Conservation (phyloP, 1,284 basidiomycete genomes). For the Austropuccinia psidii region DNA sequence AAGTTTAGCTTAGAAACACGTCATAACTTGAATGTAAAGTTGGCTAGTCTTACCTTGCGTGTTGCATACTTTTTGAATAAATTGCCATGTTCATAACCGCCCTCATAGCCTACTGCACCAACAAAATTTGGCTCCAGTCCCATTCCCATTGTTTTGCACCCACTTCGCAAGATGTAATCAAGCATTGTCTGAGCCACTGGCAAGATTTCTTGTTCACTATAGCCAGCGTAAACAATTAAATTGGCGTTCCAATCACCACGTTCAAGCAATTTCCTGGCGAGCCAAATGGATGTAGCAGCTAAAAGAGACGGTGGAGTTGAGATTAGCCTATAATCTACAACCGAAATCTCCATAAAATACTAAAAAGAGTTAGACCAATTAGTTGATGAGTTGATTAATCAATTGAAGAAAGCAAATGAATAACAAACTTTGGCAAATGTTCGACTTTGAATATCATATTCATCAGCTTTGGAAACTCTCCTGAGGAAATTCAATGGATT, state of each 20-base stretch:
- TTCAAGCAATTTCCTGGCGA: conserved; percentile 76
- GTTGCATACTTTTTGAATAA: conserved; percentile 33
- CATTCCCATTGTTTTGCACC: conserved; percentile 19
- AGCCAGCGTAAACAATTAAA: conserved; percentile 83
- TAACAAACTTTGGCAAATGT: conserved; percentile 67
- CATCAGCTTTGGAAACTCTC: conserved; percentile 89
- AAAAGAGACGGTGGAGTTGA: conserved; percentile 72
- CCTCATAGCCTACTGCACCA: conserved; percentile 12
- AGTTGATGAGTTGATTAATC: background rate
- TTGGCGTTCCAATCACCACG: conserved; percentile 80
- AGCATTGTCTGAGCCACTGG: conserved; percentile 88
- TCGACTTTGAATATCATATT: conserved; percentile 81
- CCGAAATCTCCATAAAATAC: conserved; percentile 82
- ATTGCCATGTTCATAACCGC: conserved; percentile 32
- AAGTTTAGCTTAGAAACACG: background rate
- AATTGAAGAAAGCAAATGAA: background rate
- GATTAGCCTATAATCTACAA: conserved; percentile 78
- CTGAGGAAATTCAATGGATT: conserved; percentile 89
- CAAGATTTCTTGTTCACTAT: conserved; percentile 71
- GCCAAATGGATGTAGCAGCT: conserved; percentile 82
- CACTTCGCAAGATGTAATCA: conserved; percentile 68
- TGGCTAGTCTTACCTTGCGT: conserved; percentile 9
- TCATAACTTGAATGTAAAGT: background rate
- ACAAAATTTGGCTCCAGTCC: conserved; percentile 21
- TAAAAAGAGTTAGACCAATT: background rate